Percentiles rank a stretch among this genome's conserved stretches.
phyloP scores from a whole-genome alignment of 768 basidiomycete genomes.

The Pulveroboletus sp. region DNA sequence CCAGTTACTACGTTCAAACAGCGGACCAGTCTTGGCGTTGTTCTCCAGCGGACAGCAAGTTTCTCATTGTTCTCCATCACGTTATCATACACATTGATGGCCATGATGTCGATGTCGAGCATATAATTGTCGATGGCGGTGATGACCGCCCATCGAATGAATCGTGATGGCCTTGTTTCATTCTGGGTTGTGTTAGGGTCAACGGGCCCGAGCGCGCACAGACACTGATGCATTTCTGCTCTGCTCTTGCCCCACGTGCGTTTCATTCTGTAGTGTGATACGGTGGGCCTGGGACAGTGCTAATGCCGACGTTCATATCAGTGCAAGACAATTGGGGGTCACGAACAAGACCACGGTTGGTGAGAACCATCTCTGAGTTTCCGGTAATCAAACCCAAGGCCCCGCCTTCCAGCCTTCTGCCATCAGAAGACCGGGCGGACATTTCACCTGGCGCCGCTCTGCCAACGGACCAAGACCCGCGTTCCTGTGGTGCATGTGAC shows the following conservation, averaged over 20 bases:
- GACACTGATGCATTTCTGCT: not conserved
- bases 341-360: not conserved
- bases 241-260: slow-evolving; percentile 1
- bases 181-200: not conserved
- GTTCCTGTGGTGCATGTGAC: not conserved
- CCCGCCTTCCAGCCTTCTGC: not conserved
- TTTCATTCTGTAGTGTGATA: slow-evolving; percentile 8
- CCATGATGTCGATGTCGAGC: slow-evolving; percentile 11
- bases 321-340: not conserved
- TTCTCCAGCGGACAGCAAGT: not conserved
- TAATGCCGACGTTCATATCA: not conserved
- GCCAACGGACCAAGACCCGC: not conserved
- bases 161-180: not conserved
- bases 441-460: not conserved
- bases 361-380: not conserved
- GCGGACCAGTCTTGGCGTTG: not conserved
- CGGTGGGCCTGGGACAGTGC: not conserved
- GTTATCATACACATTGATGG: slow-evolving; percentile 3
- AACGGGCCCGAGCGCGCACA: slow-evolving; percentile 10
- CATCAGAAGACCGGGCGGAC: not conserved
- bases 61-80: not conserved
- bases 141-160: slow-evolving; percentile 4
- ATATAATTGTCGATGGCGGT: slow-evolving; percentile 5
- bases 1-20: not conserved
- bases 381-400: slow-evolving; percentile 3